phyloP scores from a whole-genome alignment of 2,329 filamentous ascomycete genomes.

The Pyrenophora seminiperda region DNA sequence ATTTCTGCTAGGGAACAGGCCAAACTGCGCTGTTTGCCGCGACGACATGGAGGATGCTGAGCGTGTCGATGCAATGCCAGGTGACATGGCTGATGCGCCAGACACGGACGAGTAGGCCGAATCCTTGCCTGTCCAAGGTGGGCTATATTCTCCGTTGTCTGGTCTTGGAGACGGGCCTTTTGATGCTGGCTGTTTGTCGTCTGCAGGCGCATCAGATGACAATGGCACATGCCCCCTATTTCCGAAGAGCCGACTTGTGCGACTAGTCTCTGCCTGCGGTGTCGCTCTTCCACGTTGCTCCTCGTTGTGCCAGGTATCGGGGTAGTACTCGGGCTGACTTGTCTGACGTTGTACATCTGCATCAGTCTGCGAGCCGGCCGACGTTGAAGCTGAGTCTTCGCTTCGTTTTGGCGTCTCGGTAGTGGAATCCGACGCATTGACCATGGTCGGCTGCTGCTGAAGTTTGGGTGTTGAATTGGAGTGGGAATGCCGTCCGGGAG shows the following conservation, averaged over 20 bases:
- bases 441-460: constrained; percentile 22
- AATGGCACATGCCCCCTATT: constrained; percentile 19
- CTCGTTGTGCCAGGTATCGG: constrained; percentile 30
- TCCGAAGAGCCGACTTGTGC: constrained; percentile 18
- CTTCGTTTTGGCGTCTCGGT: constrained; percentile 28
- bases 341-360: constrained; percentile 21
- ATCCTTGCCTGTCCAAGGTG: constrained; percentile 45
- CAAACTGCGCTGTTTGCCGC: constrained; percentile 43
- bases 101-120: constrained; percentile 49
- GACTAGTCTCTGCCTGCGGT: constrained; percentile 20
- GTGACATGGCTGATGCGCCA: constrained; percentile 41
- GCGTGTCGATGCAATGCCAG: constrained; percentile 31
- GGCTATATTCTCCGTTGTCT: constrained; percentile 33
- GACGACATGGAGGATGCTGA: constrained; percentile 40
- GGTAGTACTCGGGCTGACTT: constrained; percentile 29
- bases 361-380: constrained; percentile 21
- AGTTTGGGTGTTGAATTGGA: constrained; percentile 21
- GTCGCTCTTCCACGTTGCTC: constrained; percentile 21
- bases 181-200: constrained; percentile 15
- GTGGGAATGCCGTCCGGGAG: constrained; percentile 22
- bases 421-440: constrained; percentile 26
- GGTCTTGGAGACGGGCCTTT: constrained; percentile 16
- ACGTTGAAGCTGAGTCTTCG: constrained; percentile 20
- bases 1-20: constrained; percentile 41
- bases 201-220: constrained; percentile 20